Evolutionary conservation across 257 asterid species (phyloP).

Genomic region (Penstemon davidsonii): DNA sequence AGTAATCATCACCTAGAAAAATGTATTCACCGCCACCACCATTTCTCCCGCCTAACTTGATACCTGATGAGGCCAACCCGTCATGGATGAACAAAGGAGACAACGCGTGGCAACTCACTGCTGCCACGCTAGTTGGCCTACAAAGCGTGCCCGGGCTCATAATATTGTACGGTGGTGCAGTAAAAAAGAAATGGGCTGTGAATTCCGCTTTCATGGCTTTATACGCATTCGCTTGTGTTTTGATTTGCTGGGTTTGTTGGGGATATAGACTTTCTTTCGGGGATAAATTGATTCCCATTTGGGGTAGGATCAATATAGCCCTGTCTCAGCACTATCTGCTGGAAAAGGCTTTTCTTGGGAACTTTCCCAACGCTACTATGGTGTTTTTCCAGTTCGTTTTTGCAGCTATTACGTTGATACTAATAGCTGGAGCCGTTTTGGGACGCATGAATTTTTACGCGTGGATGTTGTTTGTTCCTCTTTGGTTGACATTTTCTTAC

Average conservation of each 20-base stretch:
- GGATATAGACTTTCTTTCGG: slow-evolving; percentile 61
- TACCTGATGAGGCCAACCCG: slow-evolving; percentile 37
- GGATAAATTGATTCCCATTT: slow-evolving; percentile 45
- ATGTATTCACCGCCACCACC: slow-evolving; percentile 24
- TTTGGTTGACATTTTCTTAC: slow-evolving; percentile 71
- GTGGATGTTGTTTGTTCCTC: slow-evolving; percentile 73
- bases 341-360: slow-evolving; percentile 40
- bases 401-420: slow-evolving; percentile 63
- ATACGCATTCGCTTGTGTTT: slow-evolving; percentile 65
- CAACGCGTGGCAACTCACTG: slow-evolving; percentile 73
- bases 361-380: slow-evolving; percentile 67
- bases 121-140: slow-evolving; percentile 59
- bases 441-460: slow-evolving; percentile 73
- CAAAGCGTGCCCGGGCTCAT: slow-evolving; percentile 72
- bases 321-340: slow-evolving; percentile 49
- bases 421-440: slow-evolving; percentile 64
- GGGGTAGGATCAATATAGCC: slow-evolving; percentile 56
- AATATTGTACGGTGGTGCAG: slow-evolving; percentile 64
- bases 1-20: not conserved
- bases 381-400: slow-evolving; percentile 69
- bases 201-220: slow-evolving; percentile 78
- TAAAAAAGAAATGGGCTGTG: slow-evolving; percentile 74
- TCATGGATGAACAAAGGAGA: slow-evolving; percentile 66
- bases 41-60: slow-evolving; percentile 28
- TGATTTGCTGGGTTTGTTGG: slow-evolving; percentile 75